phyloP scores from a whole-genome alignment of 2,329 filamentous ascomycete genomes.

The Cercospora brassicicola region DNA sequence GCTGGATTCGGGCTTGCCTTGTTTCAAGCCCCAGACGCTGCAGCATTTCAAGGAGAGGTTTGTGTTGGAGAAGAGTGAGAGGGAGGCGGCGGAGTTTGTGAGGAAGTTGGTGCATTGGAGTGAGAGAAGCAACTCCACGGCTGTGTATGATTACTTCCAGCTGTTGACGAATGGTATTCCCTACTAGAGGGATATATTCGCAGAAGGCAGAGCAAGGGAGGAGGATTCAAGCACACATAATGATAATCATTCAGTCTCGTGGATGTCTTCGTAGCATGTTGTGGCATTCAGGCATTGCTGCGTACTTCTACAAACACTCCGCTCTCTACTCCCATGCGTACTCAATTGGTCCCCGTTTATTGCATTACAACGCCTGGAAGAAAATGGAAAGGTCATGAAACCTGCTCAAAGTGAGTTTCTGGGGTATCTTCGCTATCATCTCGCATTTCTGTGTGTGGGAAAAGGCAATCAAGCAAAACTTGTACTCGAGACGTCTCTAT shows the following conservation, averaged over 20 bases:
- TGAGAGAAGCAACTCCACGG: constrained; percentile 85
- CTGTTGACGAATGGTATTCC: constrained; percentile 95
- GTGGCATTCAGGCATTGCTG: not conserved
- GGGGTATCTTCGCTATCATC: not conserved
- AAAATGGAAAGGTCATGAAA: not conserved
- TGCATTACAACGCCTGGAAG: not conserved
- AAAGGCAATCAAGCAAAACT: not conserved
- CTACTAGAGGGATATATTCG: constrained; percentile 56
- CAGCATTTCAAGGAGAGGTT: constrained; percentile 90
- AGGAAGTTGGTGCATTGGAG: constrained; percentile 85
- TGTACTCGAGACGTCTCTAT: not conserved
- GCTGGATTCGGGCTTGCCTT: constrained; percentile 93
- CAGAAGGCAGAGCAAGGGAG: not conserved
- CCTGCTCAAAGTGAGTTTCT: not conserved
- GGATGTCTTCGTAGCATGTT: not conserved
- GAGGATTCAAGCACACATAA: not conserved
- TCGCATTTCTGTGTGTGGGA: not conserved
- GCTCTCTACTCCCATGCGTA: not conserved
- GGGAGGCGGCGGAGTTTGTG: constrained; percentile 94
- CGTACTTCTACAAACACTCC: not conserved
- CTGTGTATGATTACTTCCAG: constrained; percentile 97
- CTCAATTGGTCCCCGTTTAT: not conserved
- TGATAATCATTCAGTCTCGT: not conserved
- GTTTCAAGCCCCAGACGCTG: constrained; percentile 95
- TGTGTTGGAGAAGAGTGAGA: constrained; percentile 84